These are phyloP conservation scores for Mortierella polycephala DNA, from an alignment of 371 early-diverging fungal species.

Conservation along the genomic window DNA sequence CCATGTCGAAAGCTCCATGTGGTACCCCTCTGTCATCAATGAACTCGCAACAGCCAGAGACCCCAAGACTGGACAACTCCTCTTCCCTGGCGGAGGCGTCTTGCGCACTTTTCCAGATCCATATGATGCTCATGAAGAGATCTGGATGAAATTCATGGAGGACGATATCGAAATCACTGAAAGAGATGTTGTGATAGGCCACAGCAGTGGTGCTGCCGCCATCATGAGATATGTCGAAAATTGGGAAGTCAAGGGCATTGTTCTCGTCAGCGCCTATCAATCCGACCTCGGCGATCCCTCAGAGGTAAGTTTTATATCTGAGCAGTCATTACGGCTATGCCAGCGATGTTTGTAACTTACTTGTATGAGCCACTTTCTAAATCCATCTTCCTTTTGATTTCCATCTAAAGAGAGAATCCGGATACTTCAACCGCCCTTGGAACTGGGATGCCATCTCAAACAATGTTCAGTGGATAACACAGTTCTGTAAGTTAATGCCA, in stretches of 20 bases:
- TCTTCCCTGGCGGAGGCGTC: constrained; percentile 48
- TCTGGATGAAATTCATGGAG: constrained; percentile 54
- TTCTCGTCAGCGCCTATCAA: constrained; percentile 55
- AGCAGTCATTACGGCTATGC: background rate
- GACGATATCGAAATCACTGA: constrained; percentile 42
- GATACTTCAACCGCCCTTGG: constrained; percentile 56
- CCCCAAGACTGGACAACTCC: constrained; percentile 7
- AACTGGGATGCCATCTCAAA: constrained; percentile 52
- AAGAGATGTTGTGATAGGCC: constrained; percentile 51
- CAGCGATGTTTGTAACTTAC: background rate
- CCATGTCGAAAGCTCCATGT: constrained; percentile 46
- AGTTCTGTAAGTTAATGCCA: constrained; percentile 36
- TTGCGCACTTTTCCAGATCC: constrained; percentile 52
- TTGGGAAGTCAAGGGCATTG: constrained; percentile 46
- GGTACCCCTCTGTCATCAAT: constrained; percentile 49
- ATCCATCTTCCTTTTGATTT: background rate
- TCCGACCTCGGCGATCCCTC: constrained; percentile 46
- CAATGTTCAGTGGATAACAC: constrained; percentile 51
- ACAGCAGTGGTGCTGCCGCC: constrained; percentile 48
- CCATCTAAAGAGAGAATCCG: constrained; percentile 29
- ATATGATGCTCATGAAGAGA: constrained; percentile 41
- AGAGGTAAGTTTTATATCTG: constrained; percentile 28
- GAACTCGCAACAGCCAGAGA: constrained; percentile 31
- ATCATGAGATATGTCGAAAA: constrained; percentile 46
- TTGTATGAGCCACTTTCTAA: background rate